A percentile compares a stretch with the other conserved stretches of the same genome.
Evolutionary conservation across 164 flowering plant genomes (phyloP).

Genomic region (Kalanchoe fedtschenkoi): DNA sequence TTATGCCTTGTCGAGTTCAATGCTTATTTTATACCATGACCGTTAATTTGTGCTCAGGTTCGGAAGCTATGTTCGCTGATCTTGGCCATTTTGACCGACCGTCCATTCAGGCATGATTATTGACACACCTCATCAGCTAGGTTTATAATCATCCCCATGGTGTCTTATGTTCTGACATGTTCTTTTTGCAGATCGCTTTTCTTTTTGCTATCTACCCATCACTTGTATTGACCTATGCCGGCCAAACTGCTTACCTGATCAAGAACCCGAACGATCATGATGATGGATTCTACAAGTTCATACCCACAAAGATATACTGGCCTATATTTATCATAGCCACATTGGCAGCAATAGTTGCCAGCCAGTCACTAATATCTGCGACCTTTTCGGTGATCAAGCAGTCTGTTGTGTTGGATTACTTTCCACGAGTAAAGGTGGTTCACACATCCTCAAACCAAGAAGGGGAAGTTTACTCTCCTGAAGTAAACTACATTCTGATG

Average conservation of each 20-base stretch:
- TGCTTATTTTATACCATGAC: background rate
- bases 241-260: slow-evolving; percentile 84
- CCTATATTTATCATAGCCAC: slow-evolving; percentile 64
- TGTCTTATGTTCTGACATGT: slow-evolving; percentile 5
- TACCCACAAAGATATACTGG: slow-evolving; percentile 63
- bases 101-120: slow-evolving; percentile 56
- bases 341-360: slow-evolving; percentile 72
- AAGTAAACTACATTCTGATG: slow-evolving; percentile 78
- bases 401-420: slow-evolving; percentile 70
- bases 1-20: background rate
- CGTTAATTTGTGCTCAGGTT: slow-evolving; percentile 30
- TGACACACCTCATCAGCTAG: background rate
- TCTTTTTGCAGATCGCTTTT: slow-evolving; percentile 58
- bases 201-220: slow-evolving; percentile 71
- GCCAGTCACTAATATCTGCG: slow-evolving; percentile 81
- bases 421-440: slow-evolving; percentile 76
- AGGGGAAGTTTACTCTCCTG: slow-evolving; percentile 87
- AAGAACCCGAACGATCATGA: slow-evolving; percentile 53
- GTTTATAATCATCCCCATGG: background rate
- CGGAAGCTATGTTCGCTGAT: slow-evolving; percentile 86
- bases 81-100: slow-evolving; percentile 70
- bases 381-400: slow-evolving; percentile 89
- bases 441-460: slow-evolving; percentile 67
- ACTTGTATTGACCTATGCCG: slow-evolving; percentile 70
- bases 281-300: slow-evolving; percentile 78